phyloP scores from a whole-genome alignment of 2,329 filamentous ascomycete genomes.

The Thermoascus crustaceus region DNA sequence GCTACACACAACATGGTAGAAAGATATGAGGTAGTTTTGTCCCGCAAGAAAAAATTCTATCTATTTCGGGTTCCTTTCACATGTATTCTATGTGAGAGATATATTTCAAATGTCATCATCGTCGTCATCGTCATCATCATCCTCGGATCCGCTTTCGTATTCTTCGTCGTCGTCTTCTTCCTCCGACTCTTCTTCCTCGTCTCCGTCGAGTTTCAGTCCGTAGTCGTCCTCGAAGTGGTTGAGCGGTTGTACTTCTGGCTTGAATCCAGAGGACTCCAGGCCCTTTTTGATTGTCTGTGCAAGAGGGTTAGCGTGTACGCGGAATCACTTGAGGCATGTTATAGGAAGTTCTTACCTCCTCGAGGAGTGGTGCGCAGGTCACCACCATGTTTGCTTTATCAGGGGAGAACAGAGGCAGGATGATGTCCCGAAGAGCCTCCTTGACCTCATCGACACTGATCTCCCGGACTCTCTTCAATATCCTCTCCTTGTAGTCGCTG shows the following conservation, averaged over 20 bases:
- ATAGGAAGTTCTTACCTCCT: conserved; percentile 56
- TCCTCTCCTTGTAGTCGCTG: conserved; percentile 66
- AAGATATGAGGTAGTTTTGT: too few relatives aligned
- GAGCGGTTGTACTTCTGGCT: conserved; percentile 63
- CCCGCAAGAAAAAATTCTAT: too few relatives aligned
- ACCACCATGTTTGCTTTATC: conserved; percentile 76
- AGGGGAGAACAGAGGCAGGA: conserved; percentile 73
- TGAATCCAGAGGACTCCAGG: conserved; percentile 69
- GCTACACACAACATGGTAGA: too few relatives aligned
- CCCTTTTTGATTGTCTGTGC: conserved; percentile 63
- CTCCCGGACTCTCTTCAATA: conserved; percentile 67
- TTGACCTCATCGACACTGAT: conserved; percentile 72
- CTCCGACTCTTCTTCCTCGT: conserved; percentile 51
- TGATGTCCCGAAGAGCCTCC: conserved; percentile 61
- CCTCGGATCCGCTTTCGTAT: conserved; percentile 39
- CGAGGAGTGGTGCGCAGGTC: conserved; percentile 77
- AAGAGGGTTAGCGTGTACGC: conserved; percentile 13
- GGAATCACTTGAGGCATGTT: conserved; percentile 5
- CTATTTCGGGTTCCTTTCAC: too few relatives aligned
- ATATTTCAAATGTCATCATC: conserved; percentile 24
- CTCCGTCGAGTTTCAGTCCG: conserved; percentile 59
- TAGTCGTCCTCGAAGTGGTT: conserved; percentile 85
- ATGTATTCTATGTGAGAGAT: too few relatives aligned
- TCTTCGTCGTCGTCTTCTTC: conserved; percentile 51
- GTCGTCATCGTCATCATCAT: conserved; percentile 42